These are phyloP conservation scores for Pseudocercospora crystallina DNA, from an alignment of 2,329 filamentous ascomycete genomes.

Conservation along the genomic window DNA sequence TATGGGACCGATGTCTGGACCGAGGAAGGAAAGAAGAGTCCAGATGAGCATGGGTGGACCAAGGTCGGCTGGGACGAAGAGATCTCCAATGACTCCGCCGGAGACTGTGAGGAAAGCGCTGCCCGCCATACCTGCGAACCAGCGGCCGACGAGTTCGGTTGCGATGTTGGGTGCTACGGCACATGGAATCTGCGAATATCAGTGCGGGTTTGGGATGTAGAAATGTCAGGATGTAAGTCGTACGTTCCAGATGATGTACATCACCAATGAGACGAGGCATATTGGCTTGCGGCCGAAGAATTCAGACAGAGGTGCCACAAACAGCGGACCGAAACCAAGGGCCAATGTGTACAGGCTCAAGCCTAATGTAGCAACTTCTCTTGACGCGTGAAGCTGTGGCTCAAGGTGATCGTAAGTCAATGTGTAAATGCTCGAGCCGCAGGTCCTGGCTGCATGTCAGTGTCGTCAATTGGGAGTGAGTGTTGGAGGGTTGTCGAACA, in stretches of 20 bases:
- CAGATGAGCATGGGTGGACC: constrained; percentile 81
- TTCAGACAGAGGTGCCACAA: constrained; percentile 64
- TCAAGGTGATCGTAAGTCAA: constrained; percentile 77
- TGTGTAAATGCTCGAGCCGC: constrained; percentile 58
- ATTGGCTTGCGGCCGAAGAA: constrained; percentile 66
- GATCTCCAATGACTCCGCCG: constrained; percentile 63
- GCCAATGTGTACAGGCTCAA: constrained; percentile 67
- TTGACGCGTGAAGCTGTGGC: constrained; percentile 69
- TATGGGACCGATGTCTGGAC: constrained; percentile 58
- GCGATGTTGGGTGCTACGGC: constrained; percentile 56
- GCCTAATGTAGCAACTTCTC: constrained; percentile 74
- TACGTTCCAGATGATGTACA: constrained; percentile 56
- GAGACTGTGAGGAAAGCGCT: constrained; percentile 66
- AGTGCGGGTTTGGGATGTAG: no score
- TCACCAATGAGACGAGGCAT: constrained; percentile 64
- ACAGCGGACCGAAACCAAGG: constrained; percentile 55
- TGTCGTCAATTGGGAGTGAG: constrained; percentile 49
- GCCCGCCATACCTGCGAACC: constrained; percentile 53
- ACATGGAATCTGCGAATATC: constrained; percentile 45
- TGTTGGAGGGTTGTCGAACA: constrained; percentile 37
- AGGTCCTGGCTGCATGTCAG: background rate
- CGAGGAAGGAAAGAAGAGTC: constrained; percentile 57
- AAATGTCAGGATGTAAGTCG: background rate
- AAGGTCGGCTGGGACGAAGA: constrained; percentile 68
- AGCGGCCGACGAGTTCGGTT: constrained; percentile 57